phyloP scores from a whole-genome alignment of 148 eudicot genomes.

The Rhododendron ferrugineum region DNA sequence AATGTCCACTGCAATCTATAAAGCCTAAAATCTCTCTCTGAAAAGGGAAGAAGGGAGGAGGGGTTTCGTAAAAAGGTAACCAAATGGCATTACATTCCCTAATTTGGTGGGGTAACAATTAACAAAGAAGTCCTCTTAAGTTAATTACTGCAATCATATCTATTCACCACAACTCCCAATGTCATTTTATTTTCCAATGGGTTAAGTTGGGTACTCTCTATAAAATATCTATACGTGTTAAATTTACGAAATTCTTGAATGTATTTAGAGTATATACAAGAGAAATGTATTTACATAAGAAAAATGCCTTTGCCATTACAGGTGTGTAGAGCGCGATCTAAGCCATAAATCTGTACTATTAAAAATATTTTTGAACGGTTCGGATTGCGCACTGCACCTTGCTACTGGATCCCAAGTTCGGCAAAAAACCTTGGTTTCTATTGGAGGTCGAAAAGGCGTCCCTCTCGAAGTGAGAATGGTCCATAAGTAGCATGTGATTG shows the following conservation, averaged over 20 bases:
- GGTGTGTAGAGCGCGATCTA: no score
- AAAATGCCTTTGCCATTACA: neutral
- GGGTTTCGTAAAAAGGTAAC: neutral
- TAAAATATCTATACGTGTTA: no score
- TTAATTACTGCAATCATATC: neutral
- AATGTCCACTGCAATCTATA: neutral
- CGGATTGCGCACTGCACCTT: accelerated
- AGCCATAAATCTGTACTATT: no score
- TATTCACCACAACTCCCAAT: neutral
- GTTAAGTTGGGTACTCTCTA: neutral
- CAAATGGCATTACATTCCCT: neutral
- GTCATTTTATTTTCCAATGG: neutral
- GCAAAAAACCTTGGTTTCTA: neutral
- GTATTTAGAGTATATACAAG: neutral
- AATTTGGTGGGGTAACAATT: neutral
- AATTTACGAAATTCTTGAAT: neutral
- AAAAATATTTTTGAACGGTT: no score
- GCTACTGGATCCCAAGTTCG: no score
- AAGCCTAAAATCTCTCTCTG: neutral
- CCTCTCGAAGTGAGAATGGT: neutral
- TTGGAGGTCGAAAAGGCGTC: neutral
- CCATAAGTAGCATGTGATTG: neutral
- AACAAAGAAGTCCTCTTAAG: neutral
- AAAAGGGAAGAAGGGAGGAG: neutral
- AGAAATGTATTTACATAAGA: neutral